Conservation (phyloP, 1,284 basidiomycete genomes). For the Ceratobasidium sp. region DNA sequence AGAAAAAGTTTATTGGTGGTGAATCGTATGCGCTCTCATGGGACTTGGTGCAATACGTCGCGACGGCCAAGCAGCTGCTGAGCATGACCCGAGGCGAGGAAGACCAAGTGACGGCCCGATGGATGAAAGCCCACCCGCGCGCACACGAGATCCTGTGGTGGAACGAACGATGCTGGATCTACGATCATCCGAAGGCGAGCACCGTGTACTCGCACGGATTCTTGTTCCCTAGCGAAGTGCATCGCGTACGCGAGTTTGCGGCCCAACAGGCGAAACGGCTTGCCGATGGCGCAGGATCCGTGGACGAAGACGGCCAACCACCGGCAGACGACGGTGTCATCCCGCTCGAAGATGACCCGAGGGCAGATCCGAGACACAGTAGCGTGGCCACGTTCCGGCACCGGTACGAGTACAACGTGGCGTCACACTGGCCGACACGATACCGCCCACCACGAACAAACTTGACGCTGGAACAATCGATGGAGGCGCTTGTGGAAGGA, state of each 20-base stretch:
- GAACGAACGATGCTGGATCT: slow-evolving; percentile 95
- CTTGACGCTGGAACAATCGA: slow-evolving; percentile 72
- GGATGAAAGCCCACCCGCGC: slow-evolving; percentile 90
- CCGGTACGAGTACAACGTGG: slow-evolving; percentile 71
- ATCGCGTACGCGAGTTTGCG: slow-evolving; percentile 60
- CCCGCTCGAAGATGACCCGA: slow-evolving; percentile 9
- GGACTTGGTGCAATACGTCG: slow-evolving; percentile 87
- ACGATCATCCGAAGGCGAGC: slow-evolving; percentile 92
- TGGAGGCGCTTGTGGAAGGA: slow-evolving; percentile 96
- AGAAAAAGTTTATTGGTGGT: slow-evolving; percentile 94
- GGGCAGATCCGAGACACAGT: slow-evolving; percentile 16
- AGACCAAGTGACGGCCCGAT: slow-evolving; percentile 91
- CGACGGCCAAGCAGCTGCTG: slow-evolving; percentile 73
- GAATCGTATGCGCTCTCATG: slow-evolving; percentile 92
- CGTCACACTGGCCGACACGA: slow-evolving; percentile 82
- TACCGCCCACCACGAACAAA: slow-evolving; percentile 76
- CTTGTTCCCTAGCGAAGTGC: slow-evolving; percentile 89
- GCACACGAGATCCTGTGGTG: slow-evolving; percentile 83
- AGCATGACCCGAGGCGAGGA: slow-evolving; percentile 81
- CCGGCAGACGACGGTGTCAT: background rate
- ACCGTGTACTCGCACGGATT: slow-evolving; percentile 97
- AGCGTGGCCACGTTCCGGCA: slow-evolving; percentile 22
- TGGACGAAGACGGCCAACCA: background rate
- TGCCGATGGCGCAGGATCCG: background rate
- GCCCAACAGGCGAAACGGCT: slow-evolving; percentile 35